Base-by-base conservation (phyloP, 208 protist species). In the Crithidia bombi region DNA sequence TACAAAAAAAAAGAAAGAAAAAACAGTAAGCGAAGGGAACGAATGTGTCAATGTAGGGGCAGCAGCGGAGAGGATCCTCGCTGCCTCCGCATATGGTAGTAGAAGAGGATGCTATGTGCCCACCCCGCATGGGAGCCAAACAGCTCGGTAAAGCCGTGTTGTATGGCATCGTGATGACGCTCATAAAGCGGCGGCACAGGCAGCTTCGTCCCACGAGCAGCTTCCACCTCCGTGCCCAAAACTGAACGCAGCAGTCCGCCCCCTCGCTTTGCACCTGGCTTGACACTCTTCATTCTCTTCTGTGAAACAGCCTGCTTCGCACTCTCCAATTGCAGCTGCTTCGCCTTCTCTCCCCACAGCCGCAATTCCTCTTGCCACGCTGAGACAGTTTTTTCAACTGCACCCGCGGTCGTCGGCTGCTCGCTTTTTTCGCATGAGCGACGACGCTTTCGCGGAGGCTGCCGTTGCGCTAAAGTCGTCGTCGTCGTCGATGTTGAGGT, bases 61-160 rank as follows among this genome's bases (percentile, higher is more conserved):
- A n/a, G n/a, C n/a, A n/a, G n/a, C n/a, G n/a, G n/a, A n/a, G n/a
- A n/a, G n/a, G 19, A 49, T 23, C 6, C 5, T 7, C 39, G 44
- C 5, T 0, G 51, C 57, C 67, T 70, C 17, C 64, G 65, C 73
- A 88, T 88, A 35, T 80, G 77, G 21, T 73, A 56, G 64, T 84
- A 93, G 39, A 94, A 94, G 15, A 94, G 68, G 62, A 90, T 83
- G 47, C 81, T 91, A 54, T 94, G 89, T 26, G 89, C 89, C 84
- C 82, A 90, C 11, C 89, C 89, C 46, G 80, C 83, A 50, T 90
- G 79, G 12, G 81, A 50, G 21, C 89, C 89, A 59, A 94, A 94
- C 21, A 91, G 65, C 26, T 50, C 39, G 30, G 56, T 44, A 63
- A 94, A 94, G 26, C 81, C 83, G 10, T 62, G 46, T 33, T 94